Base-by-base conservation (phyloP, 2,329 filamentous ascomycete species). In the Talaromyces sp. region DNA sequence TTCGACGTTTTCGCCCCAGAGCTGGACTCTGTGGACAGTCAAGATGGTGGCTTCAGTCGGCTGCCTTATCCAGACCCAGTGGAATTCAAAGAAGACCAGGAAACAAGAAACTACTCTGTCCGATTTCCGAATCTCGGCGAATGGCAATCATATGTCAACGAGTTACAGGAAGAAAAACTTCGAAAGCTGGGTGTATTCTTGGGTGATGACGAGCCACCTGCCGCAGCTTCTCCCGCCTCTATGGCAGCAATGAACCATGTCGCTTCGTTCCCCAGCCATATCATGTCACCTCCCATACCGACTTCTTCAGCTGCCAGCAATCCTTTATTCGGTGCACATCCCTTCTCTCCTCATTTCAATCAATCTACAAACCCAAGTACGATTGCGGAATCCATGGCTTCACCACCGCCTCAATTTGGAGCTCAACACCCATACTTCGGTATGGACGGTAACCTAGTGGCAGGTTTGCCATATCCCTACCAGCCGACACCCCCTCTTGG, bases 141-240 rank as follows among this genome's bases (percentile, higher is more conserved):
- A 67, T 90, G 88, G 88, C 88, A 91, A 69, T 81, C 86, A 27
- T 96, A 97, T 73, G 89, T 92, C 61, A 84, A 89, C 58, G 88
- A 89, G 65, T 79, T 97, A 38, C 87, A 90, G 66, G 94, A 99
- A 77, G 91, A 93, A 62, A 99, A 97, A 77, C 81, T 99, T 57
- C 87, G 92, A 63, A 92, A 93, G 56, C 82, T 99, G 59, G 94
- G 94, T 65, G 94, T 97, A 12, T 92, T 86, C 19, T 82, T 90
- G 62, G 90, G 87, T 38, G 86, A 88, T 54, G 88, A 91, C 6
- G 90, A 94, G 56, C 85, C 86, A 77, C 83, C 62, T 75, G 81
- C 57, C 78, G 85, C 86, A 3, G 81, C 88, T 65, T 93, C 91
- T 14, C 87, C 88, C 10, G 84, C 79, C n/a, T 80, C 80, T 3